phyloP scores from a whole-genome alignment of 31 red algal genomes.

The Porphyra umbilicalis region DNA sequence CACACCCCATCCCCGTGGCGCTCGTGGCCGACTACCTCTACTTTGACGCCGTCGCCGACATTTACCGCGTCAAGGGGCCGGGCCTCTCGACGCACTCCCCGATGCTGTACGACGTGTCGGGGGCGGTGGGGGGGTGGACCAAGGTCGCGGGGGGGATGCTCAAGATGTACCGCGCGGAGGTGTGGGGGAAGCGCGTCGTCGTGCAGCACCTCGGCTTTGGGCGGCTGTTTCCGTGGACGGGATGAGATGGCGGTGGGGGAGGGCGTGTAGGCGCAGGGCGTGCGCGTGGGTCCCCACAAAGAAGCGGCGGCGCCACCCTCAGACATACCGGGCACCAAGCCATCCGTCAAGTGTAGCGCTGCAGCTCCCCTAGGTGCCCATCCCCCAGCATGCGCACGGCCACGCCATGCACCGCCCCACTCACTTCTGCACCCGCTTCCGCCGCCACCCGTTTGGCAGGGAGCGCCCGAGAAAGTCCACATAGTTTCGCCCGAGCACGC shows the following conservation, averaged over 20 bases:
- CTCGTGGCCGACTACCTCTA: constrained; percentile 75
- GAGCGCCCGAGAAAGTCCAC: neutral
- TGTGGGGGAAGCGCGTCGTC: constrained; percentile 80
- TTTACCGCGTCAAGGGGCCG: constrained; percentile 74
- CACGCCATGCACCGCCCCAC: too few species aligned
- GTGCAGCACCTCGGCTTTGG: constrained; percentile 91
- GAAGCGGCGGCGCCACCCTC: too few species aligned
- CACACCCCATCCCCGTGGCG: neutral
- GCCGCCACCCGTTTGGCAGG: too few species aligned
- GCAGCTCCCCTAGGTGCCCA: too few species aligned
- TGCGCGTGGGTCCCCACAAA: too few species aligned
- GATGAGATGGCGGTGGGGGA: neutral
- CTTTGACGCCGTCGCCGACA: constrained; percentile 80
- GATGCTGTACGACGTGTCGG: constrained; percentile 81
- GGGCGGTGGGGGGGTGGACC: constrained; percentile 63
- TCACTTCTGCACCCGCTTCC: too few species aligned
- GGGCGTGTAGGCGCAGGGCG: neutral
- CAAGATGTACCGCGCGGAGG: constrained; percentile 93
- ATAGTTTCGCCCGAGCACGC: neutral
- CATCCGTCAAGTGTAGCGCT: too few species aligned
- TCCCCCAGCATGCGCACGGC: too few species aligned
- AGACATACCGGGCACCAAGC: too few species aligned
- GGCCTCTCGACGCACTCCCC: constrained; percentile 85
- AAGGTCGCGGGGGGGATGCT: constrained; percentile 86
- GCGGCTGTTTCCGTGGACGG: constrained; percentile 32